phyloP scores from a whole-genome alignment of 2,329 filamentous ascomycete species.

The Diplodia corticola region DNA sequence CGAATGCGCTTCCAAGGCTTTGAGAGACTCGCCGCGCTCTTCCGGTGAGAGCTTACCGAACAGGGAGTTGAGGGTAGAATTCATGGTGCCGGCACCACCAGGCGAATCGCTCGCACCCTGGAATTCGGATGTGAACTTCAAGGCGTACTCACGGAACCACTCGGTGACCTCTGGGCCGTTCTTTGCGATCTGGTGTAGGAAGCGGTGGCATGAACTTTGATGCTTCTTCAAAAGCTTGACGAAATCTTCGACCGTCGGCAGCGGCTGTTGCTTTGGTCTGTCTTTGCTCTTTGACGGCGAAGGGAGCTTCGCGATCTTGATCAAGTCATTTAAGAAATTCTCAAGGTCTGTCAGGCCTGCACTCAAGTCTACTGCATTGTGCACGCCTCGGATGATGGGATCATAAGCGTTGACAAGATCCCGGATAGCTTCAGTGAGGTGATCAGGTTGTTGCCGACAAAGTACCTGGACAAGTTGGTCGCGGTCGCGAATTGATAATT shows the following conservation, averaged over 20 bases:
- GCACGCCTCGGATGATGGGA: constrained; percentile 70
- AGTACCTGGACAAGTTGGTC: constrained; percentile 66
- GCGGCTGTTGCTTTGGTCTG: constrained; percentile 39
- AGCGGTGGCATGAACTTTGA: constrained; percentile 64
- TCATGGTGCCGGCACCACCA: constrained; percentile 46
- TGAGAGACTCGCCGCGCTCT: constrained; percentile 50
- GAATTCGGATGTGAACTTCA: constrained; percentile 60
- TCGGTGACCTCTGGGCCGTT: constrained; percentile 66
- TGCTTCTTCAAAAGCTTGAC: constrained; percentile 67
- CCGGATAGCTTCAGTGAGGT: constrained; percentile 67
- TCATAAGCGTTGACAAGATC: constrained; percentile 69
- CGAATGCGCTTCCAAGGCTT: constrained; percentile 61
- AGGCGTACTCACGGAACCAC: constrained; percentile 63
- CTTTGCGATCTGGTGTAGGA: constrained; percentile 68
- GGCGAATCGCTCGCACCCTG: constrained; percentile 31
- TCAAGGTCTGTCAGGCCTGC: constrained; percentile 68
- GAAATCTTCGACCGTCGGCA: constrained; percentile 69
- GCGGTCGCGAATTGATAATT: constrained; percentile 73
- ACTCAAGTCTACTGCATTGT: constrained; percentile 69
- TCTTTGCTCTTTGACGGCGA: constrained; percentile 35
- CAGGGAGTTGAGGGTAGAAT: constrained; percentile 42
- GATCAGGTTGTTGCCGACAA: constrained; percentile 69
- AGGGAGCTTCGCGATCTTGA: constrained; percentile 53
- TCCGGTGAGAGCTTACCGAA: constrained; percentile 51
- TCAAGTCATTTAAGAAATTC: constrained; percentile 69